These are phyloP conservation scores for Eimeria praecox DNA, from an alignment of 169 alveolate species.

Conservation along the genomic window DNA sequence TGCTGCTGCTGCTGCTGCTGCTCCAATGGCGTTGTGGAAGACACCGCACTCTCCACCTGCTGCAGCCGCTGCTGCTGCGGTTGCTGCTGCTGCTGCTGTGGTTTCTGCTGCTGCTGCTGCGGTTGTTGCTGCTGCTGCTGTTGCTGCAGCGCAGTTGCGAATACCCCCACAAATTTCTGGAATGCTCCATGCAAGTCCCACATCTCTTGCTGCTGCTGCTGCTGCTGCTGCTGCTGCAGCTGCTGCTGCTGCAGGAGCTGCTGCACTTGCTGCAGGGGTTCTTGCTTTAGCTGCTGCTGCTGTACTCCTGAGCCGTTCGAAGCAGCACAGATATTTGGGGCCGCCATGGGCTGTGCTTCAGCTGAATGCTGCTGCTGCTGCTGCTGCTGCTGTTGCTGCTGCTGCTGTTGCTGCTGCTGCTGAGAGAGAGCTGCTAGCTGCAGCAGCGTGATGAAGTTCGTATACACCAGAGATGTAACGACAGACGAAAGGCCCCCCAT, in stretches of 20 bases:
- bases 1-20: conserved; percentile 61
- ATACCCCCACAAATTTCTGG: conserved; percentile 6
- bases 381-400: conserved; percentile 32
- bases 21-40: conserved; percentile 12
- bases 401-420: conserved; percentile 54
- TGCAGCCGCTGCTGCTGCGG: conserved; percentile 49
- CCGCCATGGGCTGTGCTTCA: background rate
- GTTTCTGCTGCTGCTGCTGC: background rate
- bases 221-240: conserved; percentile 43
- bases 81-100: conserved; percentile 36
- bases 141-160: conserved; percentile 3
- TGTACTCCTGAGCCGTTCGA: conserved; percentile 15
- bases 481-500: background rate
- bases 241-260: background rate
- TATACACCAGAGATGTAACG: conserved; percentile 14
- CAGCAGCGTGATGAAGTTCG: conserved; percentile 28
- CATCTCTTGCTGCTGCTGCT: background rate
- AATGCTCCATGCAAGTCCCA: conserved; percentile 34
- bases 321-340: background rate
- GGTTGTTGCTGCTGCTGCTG: conserved; percentile 10
- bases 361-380: background rate
- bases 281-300: background rate
- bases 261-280: background rate
- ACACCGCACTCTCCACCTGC: background rate
- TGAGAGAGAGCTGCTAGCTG: conserved; percentile 8